Conservation (phyloP, 257 asterid species). For the Nicotiana benthamiana region DNA sequence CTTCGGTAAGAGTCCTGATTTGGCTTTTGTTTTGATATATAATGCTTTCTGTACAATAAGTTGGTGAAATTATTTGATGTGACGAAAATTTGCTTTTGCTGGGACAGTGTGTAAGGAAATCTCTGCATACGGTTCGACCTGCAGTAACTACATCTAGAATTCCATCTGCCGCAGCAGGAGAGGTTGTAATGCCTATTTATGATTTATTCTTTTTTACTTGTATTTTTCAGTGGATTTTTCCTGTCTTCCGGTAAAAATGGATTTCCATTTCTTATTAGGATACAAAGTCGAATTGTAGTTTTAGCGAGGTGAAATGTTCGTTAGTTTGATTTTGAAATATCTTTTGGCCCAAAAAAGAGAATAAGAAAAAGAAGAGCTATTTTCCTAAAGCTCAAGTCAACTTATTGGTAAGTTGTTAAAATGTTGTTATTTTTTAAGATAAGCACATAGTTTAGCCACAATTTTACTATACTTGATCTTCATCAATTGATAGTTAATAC, state of each 20-base stretch:
- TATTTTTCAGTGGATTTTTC: not conserved
- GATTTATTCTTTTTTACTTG: not conserved
- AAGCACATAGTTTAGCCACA: not conserved
- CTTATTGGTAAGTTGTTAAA: not conserved
- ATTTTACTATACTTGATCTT: not conserved
- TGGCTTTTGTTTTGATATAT: not conserved
- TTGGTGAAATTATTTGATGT: not conserved
- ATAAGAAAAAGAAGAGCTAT: no score
- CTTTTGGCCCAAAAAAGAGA: not conserved
- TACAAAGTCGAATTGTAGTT: not conserved
- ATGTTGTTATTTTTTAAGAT: not conserved
- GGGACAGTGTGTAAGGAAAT: slow-evolving; percentile 48
- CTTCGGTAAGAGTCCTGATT: slow-evolving; percentile 28
- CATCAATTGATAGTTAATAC: not conserved
- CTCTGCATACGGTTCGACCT: slow-evolving; percentile 36
- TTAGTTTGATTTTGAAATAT: not conserved
- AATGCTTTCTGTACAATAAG: not conserved
- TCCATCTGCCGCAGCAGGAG: slow-evolving; percentile 31
- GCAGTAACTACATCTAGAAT: slow-evolving; percentile 29
- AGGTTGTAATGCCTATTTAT: slow-evolving; percentile 33
- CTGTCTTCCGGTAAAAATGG: not conserved
- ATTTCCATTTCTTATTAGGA: not conserved
- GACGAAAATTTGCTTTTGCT: not conserved
- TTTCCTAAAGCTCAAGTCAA: not conserved
- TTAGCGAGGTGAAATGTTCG: not conserved